These are phyloP conservation scores for Clavaria fumosa DNA, from an alignment of 768 basidiomycete genomes.

Conservation along the genomic window DNA sequence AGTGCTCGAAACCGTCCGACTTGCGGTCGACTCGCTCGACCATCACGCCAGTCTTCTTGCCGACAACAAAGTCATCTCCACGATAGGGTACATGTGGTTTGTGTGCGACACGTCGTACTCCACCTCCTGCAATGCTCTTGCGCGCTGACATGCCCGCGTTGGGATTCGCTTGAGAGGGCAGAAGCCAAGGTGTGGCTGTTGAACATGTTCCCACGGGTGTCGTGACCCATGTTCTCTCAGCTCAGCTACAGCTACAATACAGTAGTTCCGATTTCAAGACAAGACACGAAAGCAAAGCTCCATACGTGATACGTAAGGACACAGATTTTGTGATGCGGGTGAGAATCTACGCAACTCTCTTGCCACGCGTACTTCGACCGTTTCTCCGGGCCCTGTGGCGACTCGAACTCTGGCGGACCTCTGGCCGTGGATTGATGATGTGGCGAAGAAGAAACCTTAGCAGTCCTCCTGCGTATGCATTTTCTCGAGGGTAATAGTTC, in stretches of 20 bases:
- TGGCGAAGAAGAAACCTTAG: constrained; percentile 19
- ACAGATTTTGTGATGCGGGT: no score
- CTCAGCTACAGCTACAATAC: no score
- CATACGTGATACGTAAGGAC: no score
- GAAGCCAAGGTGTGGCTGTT: no score
- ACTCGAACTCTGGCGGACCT: no score
- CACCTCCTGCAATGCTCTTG: constrained; percentile 32
- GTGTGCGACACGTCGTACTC: constrained; percentile 37
- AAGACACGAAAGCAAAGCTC: no score
- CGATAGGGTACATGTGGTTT: constrained; percentile 64
- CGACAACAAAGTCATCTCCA: constrained; percentile 60
- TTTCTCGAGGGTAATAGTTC: constrained; percentile 20
- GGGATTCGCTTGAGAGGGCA: constrained; percentile 1
- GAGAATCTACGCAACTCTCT: no score
- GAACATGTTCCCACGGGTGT: no score
- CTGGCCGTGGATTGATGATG: constrained; percentile 13
- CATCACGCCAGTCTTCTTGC: constrained; percentile 66
- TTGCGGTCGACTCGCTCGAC: constrained; percentile 53
- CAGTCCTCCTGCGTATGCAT: constrained; percentile 19
- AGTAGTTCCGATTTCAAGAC: no score
- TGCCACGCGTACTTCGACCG: no score
- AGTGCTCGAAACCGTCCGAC: constrained; percentile 74
- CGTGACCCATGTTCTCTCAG: no score
- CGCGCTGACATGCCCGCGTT: constrained; percentile 30
- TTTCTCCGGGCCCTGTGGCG: no score